These are phyloP conservation scores for Saccharum officinarum DNA, from an alignment of 176 grass and related monocot species.

Conservation along the genomic window DNA sequence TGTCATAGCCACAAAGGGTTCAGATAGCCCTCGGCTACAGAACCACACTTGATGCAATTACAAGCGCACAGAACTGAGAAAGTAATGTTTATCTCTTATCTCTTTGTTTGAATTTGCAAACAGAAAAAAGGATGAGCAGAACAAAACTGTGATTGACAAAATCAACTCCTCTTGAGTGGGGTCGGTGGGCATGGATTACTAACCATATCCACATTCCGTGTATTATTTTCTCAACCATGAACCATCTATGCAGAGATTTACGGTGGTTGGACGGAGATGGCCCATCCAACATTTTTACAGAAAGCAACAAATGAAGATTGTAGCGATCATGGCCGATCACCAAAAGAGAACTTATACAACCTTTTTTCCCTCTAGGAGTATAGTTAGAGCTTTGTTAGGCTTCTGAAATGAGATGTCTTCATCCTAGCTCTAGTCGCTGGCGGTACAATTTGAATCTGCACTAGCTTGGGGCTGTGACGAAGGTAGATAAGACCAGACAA, in stretches of 20 bases:
- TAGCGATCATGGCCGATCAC: slow-evolving; percentile 49
- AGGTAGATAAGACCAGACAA: slow-evolving; percentile 88
- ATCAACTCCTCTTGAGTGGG: slow-evolving; percentile 34
- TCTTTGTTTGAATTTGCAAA: not conserved
- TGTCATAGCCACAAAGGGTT: not conserved
- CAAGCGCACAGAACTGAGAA: not conserved
- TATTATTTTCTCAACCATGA: slow-evolving; percentile 51
- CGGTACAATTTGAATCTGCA: slow-evolving; percentile 39
- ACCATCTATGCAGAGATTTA: slow-evolving; percentile 43
- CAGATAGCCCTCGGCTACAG: not conserved
- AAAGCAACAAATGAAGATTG: slow-evolving; percentile 44
- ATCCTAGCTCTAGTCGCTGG: slow-evolving; percentile 43
- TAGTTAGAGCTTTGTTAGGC: slow-evolving; percentile 60
- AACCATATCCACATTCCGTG: slow-evolving; percentile 46
- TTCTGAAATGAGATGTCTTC: slow-evolving; percentile 41
- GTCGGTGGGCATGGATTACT: slow-evolving; percentile 24
- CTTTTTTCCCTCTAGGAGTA: slow-evolving; percentile 50
- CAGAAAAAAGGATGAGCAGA: not conserved
- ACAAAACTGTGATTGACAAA: slow-evolving; percentile 39
- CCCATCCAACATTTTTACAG: slow-evolving; percentile 50
- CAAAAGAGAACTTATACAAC: slow-evolving; percentile 58
- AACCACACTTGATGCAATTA: not conserved
- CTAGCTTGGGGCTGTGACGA: slow-evolving; percentile 15
- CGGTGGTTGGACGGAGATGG: slow-evolving; percentile 42
- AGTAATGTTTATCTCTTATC: not conserved